Base-by-base conservation (phyloP, 805 yeast species). In the Allodekkera sacchari region DNA sequence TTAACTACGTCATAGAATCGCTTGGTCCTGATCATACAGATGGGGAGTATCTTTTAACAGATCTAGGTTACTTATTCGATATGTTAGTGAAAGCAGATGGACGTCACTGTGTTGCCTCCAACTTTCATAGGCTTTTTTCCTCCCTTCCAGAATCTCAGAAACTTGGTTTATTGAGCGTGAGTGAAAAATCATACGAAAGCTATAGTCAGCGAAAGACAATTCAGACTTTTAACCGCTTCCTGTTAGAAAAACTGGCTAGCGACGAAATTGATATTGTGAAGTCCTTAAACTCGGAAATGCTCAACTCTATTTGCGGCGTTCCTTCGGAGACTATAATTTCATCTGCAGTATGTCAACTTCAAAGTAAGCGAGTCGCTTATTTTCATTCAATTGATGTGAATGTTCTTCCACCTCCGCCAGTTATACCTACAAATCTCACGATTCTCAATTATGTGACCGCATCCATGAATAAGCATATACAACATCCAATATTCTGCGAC, bases 61-160 rank as follows among this genome's bases (percentile, higher is more conserved):
- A 92, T 50, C 59, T 88, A 28, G 98, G 96, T 0, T 84, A 85
- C 41, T 59, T 94, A 10, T 84, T 75, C 56, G 97, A 94, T 48
- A 89, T 92, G 98, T 68, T 89, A 57, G 68, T 68, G 25, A 83
- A 83, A 51, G 85, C 95, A 0, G 58, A 68, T 10, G 92, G 94
- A 0, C 69, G 71, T 23, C 83, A 82, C 43, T 85, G 89, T 45
- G 73, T 83, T 24, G 80, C 95, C 0, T 64, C 87, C 2, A 92
- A 92, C 50, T 85, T 89, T 48, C 79, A 76, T 42, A 59, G 64
- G 22, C 52, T 73, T 4, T 48, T 81, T 24, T 60, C 64, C 7
- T 51, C 66, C 1, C 52, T 64, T 6, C 65, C 67, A 1, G 72
- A 71, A 20, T 83, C 83, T 0, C 48, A 57, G 13, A 59, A 61